Base-by-base conservation (phyloP, 257 asterid genomes). In the Solanum rostratum region DNA sequence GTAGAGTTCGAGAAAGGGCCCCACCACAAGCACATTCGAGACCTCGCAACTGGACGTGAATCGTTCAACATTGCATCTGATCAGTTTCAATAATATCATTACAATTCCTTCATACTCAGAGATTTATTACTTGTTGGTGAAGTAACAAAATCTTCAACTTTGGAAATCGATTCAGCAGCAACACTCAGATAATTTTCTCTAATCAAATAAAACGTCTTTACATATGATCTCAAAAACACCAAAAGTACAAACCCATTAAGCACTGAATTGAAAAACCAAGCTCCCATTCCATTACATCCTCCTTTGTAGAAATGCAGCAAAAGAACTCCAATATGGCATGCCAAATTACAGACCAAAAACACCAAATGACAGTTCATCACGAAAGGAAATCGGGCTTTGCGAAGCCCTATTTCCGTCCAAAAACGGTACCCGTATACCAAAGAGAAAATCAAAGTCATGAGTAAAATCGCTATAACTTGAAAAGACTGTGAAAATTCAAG, bases 221-320 rank as follows among this genome's bases (percentile, higher is more conserved):
- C 86, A 66, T 95, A 90, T 66, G 89, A 92, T 18, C 89, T 86
- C 80, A 92, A 82, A 39, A 90, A 68, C 3, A 87, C 18, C 3
- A 92, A 13, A 19, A 95, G 90, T 71, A 85, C 88, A 57, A 90
- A 55, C 80, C 88, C 79, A 52, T 93, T 93, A 5, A 93, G 89
- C 84, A 89, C 70, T 11, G 95, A 57, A 83, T 92, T 92, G 90
- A 95, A 90, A 9, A 85, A 87, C 97, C 97, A 95, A 0, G 98
- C 97, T 3, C 98, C 96, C 93, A 95, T 93, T 57, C 97, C 98
- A 68, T 93, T 95, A 84, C 98, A 95, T 12, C 97, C 98, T 0
- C 98, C 98, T 84, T 92, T 93, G 80, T 45, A 84, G 27, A 89
- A 90, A 89, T 95, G 96, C 83, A 95, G 55, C 5, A 90, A 73